These are phyloP conservation scores for Agroathelia rolfsii DNA, from an alignment of 1,284 basidiomycete genomes.

Conservation along the genomic window DNA sequence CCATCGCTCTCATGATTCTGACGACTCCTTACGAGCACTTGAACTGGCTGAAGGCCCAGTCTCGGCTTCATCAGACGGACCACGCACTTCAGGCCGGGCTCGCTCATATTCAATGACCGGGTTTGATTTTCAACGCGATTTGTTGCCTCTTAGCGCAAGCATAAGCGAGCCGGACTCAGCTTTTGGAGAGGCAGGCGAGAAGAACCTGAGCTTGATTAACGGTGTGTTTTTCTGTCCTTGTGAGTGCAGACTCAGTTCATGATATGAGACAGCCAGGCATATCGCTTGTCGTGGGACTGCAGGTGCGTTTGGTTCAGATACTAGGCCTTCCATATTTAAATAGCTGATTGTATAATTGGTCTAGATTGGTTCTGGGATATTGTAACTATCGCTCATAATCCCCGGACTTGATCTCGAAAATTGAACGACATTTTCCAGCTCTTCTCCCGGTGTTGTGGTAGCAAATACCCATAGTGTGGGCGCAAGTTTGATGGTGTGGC, in stretches of 20 bases:
- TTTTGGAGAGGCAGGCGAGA: constrained; percentile 42
- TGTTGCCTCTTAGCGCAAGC: constrained; percentile 70
- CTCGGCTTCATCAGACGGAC: constrained; percentile 22
- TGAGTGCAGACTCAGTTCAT: constrained; percentile 5
- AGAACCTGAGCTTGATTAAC: constrained; percentile 69
- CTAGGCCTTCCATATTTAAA: not conserved
- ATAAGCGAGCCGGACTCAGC: constrained; percentile 52
- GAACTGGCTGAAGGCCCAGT: constrained; percentile 61
- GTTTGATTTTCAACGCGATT: constrained; percentile 69
- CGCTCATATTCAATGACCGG: constrained; percentile 66
- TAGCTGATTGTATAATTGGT: constrained; percentile 7
- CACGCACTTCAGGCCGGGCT: constrained; percentile 24
- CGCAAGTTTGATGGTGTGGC: constrained; percentile 76
- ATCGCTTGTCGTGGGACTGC: constrained; percentile 73
- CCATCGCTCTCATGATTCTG: constrained; percentile 53
- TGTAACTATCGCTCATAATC: constrained; percentile 39
- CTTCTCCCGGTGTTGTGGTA: constrained; percentile 84
- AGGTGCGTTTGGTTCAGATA: constrained; percentile 32
- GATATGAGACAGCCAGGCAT: constrained; percentile 52
- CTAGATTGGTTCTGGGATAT: constrained; percentile 86
- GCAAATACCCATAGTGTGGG: constrained; percentile 81
- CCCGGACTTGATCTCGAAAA: not conserved
- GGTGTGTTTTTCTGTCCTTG: constrained; percentile 35
- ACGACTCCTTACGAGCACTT: constrained; percentile 65
- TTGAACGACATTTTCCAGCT: constrained; percentile 32